Percentiles rank a stretch among this genome's conserved stretches.
These are phyloP conservation scores for Pistacia integerrima DNA, from an alignment of 345 rosid genomes.

Conservation along the genomic window DNA sequence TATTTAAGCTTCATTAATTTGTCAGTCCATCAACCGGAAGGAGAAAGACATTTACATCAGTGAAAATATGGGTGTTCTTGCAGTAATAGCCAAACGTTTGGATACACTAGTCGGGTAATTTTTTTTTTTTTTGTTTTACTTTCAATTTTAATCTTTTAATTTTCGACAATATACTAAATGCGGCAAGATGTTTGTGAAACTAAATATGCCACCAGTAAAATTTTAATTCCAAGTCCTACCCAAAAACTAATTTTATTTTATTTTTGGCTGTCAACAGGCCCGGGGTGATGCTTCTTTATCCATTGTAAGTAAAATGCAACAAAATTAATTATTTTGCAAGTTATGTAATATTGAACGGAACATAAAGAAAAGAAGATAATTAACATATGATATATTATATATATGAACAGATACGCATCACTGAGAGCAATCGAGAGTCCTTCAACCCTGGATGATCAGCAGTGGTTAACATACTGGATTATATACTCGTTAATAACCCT, in stretches of 20 bases:
- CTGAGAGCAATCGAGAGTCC: conserved; percentile 92
- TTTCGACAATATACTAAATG: too few species aligned
- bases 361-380: background rate
- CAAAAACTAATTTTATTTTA: background rate
- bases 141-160: background rate
- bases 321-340: too few species aligned
- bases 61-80: conserved; percentile 54
- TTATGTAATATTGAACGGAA: background rate
- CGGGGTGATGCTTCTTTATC: conserved; percentile 86
- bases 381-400: background rate
- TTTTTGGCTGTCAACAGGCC: conserved; percentile 51
- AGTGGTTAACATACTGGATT: conserved; percentile 98
- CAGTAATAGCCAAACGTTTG: conserved; percentile 55
- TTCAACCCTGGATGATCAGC: conserved; percentile 78
- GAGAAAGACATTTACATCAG: background rate
- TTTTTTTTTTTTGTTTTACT: background rate
- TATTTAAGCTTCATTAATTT: background rate
- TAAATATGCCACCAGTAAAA: too few species aligned
- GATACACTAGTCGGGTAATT: conserved; percentile 69
- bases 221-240: background rate
- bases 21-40: background rate
- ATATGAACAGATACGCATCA: conserved; percentile 69
- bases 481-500: conserved; percentile 78
- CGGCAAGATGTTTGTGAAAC: too few species aligned
- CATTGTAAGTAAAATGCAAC: conserved; percentile 57